Percentiles rank a stretch among this genome's conserved stretches.
Evolutionary conservation across 2,329 filamentous ascomycete species (phyloP).

Genomic region (Paramyrothecium roridum): DNA sequence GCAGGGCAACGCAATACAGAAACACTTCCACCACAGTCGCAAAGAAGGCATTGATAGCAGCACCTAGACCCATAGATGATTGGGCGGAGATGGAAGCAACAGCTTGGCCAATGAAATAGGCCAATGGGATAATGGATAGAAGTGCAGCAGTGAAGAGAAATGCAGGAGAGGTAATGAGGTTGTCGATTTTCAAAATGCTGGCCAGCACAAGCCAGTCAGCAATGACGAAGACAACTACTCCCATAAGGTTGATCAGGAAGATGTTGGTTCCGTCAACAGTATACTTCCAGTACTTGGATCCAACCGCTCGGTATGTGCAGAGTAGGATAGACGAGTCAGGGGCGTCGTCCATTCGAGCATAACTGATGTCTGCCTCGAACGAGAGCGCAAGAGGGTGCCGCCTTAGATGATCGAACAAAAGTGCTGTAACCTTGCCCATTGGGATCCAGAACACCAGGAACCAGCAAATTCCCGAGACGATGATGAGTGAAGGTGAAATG

Average conservation of each 20-base stretch:
- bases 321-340: constrained; percentile 83
- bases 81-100: constrained; percentile 98
- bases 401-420: constrained; percentile 86
- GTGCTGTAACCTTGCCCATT: constrained; percentile 92
- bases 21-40: constrained; percentile 97
- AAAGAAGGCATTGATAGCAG: constrained; percentile 97
- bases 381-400: constrained; percentile 89
- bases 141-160: constrained; percentile 83
- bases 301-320: constrained; percentile 95
- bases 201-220: constrained; percentile 85
- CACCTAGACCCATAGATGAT: constrained; percentile 96
- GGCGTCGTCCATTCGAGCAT: constrained; percentile 66
- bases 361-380: constrained; percentile 82
- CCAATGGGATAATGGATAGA: constrained; percentile 90
- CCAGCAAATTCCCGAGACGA: constrained; percentile 90
- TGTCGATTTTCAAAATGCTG: constrained; percentile 64
- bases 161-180: constrained; percentile 74
- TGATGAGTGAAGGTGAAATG: constrained; percentile 78
- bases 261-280: constrained; percentile 98
- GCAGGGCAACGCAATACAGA: constrained; percentile 91
- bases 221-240: constrained; percentile 89
- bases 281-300: constrained; percentile 98
- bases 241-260: constrained; percentile 96
- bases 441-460: constrained; percentile 96
- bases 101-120: constrained; percentile 98